These are phyloP conservation scores for Streptanthus diversifolius DNA, from an alignment of 345 rosid species.

Conservation along the genomic window DNA sequence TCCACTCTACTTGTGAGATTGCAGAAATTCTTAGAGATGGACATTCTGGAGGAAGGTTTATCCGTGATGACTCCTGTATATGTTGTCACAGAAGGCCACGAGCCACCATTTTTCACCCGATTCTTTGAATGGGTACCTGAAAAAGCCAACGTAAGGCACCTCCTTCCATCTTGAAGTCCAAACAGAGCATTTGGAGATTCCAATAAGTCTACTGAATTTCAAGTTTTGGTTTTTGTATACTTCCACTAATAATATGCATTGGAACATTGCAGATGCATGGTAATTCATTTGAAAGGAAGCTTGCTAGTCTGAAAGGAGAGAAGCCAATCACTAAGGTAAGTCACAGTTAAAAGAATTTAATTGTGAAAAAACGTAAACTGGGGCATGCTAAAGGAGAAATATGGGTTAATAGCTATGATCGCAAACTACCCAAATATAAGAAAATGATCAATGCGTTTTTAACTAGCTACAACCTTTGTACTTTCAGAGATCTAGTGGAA, in stretches of 20 bases:
- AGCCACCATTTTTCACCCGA: constrained; percentile 72
- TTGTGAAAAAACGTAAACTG: not conserved
- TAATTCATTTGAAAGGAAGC: constrained; percentile 88
- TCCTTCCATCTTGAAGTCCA: not conserved
- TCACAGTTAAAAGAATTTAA: not conserved
- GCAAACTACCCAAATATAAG: not conserved
- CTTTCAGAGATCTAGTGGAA: constrained; percentile 48
- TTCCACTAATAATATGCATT: not conserved
- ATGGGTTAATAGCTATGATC: not conserved
- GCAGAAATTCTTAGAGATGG: constrained; percentile 68
- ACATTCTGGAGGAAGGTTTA: constrained; percentile 52
- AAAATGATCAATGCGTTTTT: not conserved
- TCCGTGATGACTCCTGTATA: constrained; percentile 55
- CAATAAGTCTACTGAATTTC: not conserved
- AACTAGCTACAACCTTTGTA: constrained; percentile 3
- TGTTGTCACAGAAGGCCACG: constrained; percentile 69
- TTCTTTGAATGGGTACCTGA: constrained; percentile 75
- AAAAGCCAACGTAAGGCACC: constrained; percentile 54
- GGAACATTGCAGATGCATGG: constrained; percentile 59
- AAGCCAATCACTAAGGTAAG: constrained; percentile 46
- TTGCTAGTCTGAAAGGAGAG: constrained; percentile 62
- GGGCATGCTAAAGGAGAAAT: not conserved
- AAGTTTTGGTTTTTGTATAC: not conserved
- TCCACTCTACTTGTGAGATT: constrained; percentile 29
- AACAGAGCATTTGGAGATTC: not conserved